Evolutionary conservation across 768 basidiomycete species (phyloP).

Genomic region (Lentinula aciculospora): DNA sequence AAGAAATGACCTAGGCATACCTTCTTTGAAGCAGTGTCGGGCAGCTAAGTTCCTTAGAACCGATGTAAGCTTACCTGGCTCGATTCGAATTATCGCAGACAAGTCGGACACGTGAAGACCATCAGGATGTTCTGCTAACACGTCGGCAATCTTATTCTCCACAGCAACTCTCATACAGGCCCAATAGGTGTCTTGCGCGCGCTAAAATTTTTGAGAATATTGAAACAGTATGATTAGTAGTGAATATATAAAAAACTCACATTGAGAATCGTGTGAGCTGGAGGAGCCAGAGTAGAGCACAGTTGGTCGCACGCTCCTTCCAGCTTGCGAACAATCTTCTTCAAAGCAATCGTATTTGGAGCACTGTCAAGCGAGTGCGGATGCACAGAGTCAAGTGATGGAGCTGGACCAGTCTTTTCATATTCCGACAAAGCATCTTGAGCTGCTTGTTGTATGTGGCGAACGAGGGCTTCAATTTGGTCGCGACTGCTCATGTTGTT

Average conservation of each 20-base stretch:
- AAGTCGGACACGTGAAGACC: background rate
- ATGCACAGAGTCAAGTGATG: constrained; percentile 20
- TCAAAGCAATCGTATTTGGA: constrained; percentile 16
- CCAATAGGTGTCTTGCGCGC: background rate
- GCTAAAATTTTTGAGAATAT: background rate
- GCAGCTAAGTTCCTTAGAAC: background rate
- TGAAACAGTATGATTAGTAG: background rate
- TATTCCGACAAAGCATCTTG: constrained; percentile 26
- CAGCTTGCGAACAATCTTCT: constrained; percentile 19
- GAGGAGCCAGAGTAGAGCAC: constrained; percentile 26
- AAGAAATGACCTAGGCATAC: no score
- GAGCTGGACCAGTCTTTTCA: constrained; percentile 19
- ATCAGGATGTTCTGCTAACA: background rate
- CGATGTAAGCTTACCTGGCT: background rate
- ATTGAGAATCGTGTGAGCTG: constrained; percentile 24
- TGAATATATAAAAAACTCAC: constrained; percentile 15
- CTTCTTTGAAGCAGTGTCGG: background rate
- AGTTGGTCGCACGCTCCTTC: constrained; percentile 31
- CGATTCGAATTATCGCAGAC: background rate
- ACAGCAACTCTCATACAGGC: background rate
- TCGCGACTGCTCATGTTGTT: no score
- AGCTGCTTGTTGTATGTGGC: constrained; percentile 24
- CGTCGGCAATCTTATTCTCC: background rate
- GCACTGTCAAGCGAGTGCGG: constrained; percentile 22
- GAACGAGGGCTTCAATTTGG: constrained; percentile 15